Evolutionary conservation across 108 stramenopile genomes (phyloP).

Genomic region (Skeletonema tropicum): DNA sequence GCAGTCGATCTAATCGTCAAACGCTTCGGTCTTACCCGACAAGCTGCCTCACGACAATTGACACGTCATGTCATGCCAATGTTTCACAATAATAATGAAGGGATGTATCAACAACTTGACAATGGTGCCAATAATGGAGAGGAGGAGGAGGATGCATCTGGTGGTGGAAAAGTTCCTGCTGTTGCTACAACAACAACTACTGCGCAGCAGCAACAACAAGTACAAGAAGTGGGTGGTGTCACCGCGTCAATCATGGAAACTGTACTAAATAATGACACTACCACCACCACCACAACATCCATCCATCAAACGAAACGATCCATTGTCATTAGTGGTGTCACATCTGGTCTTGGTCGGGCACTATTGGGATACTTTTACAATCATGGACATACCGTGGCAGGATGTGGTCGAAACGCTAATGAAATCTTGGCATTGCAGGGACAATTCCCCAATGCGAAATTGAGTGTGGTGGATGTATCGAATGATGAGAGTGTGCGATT

Average conservation of each 20-base stretch:
- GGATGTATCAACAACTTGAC: not conserved
- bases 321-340: conserved; percentile 19
- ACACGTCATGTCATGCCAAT: conserved; percentile 8
- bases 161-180: not conserved
- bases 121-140: not conserved
- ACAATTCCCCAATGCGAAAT: conserved; percentile 1
- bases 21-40: not conserved
- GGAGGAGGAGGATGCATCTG: not conserved
- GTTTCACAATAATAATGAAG: not conserved
- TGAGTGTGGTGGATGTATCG: conserved; percentile 7
- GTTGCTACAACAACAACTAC: not conserved
- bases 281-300: not conserved
- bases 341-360: conserved; percentile 7
- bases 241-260: not conserved
- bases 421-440: not conserved
- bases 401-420: not conserved
- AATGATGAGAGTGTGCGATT: not conserved
- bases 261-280: not conserved
- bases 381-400: conserved; percentile 18
- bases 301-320: not conserved
- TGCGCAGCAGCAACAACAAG: too few relatives aligned
- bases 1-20: conserved; percentile 15
- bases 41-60: conserved; percentile 15
- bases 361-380: conserved; percentile 8
- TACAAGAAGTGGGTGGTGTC: not conserved